phyloP scores from a whole-genome alignment of 2,329 filamentous ascomycete species.

The Clonostachys sp. region DNA sequence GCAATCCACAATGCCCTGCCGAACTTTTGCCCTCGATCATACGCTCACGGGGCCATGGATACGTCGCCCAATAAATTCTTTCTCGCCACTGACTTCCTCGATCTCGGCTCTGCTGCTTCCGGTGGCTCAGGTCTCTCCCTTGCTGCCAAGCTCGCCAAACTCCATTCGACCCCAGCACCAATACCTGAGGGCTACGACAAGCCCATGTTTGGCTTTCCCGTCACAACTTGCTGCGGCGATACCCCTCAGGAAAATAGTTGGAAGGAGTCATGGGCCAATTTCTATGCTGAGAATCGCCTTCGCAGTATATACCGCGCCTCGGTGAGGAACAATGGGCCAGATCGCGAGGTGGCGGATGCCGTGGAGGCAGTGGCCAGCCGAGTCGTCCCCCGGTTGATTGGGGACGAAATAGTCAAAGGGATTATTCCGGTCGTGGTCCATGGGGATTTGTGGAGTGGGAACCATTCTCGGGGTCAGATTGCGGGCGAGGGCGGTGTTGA shows the following conservation, averaged over 20 bases:
- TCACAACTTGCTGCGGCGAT: constrained; percentile 77
- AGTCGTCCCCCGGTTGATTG: constrained; percentile 75
- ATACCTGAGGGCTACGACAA: constrained; percentile 50
- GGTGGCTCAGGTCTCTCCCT: constrained; percentile 51
- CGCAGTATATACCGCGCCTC: constrained; percentile 57
- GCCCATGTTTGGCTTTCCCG: constrained; percentile 78
- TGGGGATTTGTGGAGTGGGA: constrained; percentile 92
- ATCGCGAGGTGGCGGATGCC: constrained; percentile 54
- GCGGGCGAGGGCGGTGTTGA: constrained; percentile 49
- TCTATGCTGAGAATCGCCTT: constrained; percentile 73
- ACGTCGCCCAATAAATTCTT: constrained; percentile 44
- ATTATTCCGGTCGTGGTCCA: constrained; percentile 78
- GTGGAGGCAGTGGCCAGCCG: constrained; percentile 58
- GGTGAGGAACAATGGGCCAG: constrained; percentile 57
- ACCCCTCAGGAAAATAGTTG: constrained; percentile 66
- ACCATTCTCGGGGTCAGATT: constrained; percentile 65
- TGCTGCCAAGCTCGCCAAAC: constrained; percentile 69
- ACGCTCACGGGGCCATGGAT: constrained; percentile 63
- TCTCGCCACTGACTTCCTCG: constrained; percentile 75
- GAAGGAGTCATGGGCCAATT: constrained; percentile 69
- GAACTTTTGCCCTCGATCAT: constrained; percentile 68
- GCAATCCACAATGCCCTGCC: constrained; percentile 71
- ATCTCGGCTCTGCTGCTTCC: constrained; percentile 44
- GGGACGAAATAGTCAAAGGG: constrained; percentile 58
- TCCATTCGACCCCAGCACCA: constrained; percentile 75